Conservation (phyloP, 2,329 filamentous ascomycete genomes). For the Hymenoscyphus linearis region DNA sequence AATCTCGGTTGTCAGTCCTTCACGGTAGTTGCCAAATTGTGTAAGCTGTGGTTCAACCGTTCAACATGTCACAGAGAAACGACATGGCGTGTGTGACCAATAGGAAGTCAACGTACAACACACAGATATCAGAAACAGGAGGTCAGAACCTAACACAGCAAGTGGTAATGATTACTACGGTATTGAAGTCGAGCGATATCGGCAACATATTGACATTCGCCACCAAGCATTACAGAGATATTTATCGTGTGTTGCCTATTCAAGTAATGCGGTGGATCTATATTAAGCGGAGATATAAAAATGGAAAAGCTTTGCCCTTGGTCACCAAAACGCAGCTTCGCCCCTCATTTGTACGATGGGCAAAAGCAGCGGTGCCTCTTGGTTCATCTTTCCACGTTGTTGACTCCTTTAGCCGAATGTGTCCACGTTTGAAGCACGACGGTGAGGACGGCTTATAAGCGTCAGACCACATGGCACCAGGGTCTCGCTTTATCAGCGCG, state of each 20-base stretch:
- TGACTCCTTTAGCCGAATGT: background rate
- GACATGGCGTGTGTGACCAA: background rate
- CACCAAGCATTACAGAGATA: background rate
- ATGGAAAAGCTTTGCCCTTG: background rate
- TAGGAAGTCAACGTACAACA: background rate
- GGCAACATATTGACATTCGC: background rate
- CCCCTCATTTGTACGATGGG: background rate
- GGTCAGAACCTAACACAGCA: background rate
- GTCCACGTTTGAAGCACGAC: background rate
- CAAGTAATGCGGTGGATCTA: background rate
- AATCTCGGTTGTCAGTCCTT: background rate
- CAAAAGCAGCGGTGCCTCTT: background rate
- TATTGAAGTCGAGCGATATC: background rate
- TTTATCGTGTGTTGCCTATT: background rate
- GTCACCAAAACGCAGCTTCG: background rate
- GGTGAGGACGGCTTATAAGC: background rate
- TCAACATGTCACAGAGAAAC: background rate
- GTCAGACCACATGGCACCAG: background rate
- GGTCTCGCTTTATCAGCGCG: background rate
- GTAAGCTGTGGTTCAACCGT: background rate
- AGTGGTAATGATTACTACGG: background rate
- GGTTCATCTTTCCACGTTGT: background rate
- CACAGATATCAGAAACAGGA: background rate
- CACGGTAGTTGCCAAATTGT: background rate
- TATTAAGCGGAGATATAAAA: background rate